phyloP scores from a whole-genome alignment of 2,329 filamentous ascomycete species.

The Scortechinia acanthostroma region DNA sequence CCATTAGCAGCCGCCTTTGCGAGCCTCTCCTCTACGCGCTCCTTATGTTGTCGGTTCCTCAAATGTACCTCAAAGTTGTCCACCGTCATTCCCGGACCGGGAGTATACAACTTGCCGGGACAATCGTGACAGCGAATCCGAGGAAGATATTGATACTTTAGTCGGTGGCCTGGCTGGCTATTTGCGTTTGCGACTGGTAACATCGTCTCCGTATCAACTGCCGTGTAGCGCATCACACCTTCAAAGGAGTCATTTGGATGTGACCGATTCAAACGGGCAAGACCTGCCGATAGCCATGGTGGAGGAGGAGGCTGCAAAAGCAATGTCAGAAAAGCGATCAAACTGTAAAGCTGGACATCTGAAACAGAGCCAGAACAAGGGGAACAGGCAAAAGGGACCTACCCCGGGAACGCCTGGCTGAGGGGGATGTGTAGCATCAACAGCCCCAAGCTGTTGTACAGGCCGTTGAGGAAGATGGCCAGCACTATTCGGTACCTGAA shows the following conservation, averaged over 20 bases:
- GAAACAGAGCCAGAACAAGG: conserved; percentile 7
- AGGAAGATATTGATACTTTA: conserved; percentile 78
- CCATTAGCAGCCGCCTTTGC: conserved; percentile 16
- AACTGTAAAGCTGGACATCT: conserved; percentile 3
- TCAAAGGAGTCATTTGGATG: conserved; percentile 83
- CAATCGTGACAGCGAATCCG: conserved; percentile 89
- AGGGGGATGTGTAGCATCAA: conserved; percentile 14
- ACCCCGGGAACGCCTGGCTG: conserved; percentile 29
- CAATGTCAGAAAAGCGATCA: conserved; percentile 14
- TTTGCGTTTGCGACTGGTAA: conserved; percentile 45
- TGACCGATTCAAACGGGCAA: conserved; percentile 60
- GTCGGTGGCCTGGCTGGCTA: conserved; percentile 36
- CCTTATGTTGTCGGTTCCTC: conserved; percentile 74
- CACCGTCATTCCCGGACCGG: conserved; percentile 75
- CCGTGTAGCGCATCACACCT: conserved; percentile 81
- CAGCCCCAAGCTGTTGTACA: conserved; percentile 15
- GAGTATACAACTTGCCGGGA: conserved; percentile 87
- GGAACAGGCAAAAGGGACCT: conserved; percentile 19
- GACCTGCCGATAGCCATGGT: conserved; percentile 72
- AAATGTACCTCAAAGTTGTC: conserved; percentile 91
- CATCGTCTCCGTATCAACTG: conserved; percentile 68
- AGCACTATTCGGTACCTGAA: conserved; percentile 22
- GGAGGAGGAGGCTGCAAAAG: conserved; percentile 68
- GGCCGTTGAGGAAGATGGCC: conserved; percentile 19
- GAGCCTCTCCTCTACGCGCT: conserved; percentile 53